phyloP scores from a whole-genome alignment of 495 filamentous ascomycete species.

The Lentithecium fluviatile region DNA sequence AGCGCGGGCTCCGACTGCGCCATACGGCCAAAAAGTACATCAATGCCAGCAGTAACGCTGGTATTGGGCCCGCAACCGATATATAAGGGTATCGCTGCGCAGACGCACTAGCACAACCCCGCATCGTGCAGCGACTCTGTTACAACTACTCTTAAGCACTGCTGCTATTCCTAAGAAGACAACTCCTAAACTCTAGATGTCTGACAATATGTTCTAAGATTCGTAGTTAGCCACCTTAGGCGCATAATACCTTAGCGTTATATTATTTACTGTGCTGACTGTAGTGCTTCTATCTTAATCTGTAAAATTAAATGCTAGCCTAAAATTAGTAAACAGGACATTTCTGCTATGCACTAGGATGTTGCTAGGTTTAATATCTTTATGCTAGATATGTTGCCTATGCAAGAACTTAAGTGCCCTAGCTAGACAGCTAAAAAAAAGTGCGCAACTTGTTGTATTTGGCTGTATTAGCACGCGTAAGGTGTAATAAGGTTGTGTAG shows the following conservation, averaged over 20 bases:
- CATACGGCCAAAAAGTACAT: too few relatives aligned
- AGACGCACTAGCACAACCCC: too few relatives aligned
- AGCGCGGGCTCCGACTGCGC: too few relatives aligned
- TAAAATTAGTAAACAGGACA: neutral
- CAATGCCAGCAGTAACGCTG: too few relatives aligned
- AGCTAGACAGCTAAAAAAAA: neutral
- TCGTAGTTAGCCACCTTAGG: neutral
- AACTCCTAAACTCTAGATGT: neutral
- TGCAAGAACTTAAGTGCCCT: neutral
- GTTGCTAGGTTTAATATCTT: neutral
- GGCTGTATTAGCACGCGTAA: neutral
- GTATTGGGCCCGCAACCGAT: too few relatives aligned
- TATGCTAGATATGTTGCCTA: neutral
- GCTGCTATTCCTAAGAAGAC: constrained; percentile 37
- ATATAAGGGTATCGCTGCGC: too few relatives aligned
- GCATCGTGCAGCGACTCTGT: too few relatives aligned
- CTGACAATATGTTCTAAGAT: neutral
- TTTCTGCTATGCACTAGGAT: neutral
- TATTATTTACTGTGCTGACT: neutral
- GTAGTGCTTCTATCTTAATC: neutral
- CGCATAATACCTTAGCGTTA: neutral
- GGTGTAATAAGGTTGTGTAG: too few relatives aligned
- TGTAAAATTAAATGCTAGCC: neutral
- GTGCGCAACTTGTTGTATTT: neutral
- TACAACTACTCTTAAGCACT: constrained; percentile 35